These are phyloP conservation scores for Penicillium chermesinum DNA, from an alignment of 495 filamentous ascomycete species.

Conservation along the genomic window DNA sequence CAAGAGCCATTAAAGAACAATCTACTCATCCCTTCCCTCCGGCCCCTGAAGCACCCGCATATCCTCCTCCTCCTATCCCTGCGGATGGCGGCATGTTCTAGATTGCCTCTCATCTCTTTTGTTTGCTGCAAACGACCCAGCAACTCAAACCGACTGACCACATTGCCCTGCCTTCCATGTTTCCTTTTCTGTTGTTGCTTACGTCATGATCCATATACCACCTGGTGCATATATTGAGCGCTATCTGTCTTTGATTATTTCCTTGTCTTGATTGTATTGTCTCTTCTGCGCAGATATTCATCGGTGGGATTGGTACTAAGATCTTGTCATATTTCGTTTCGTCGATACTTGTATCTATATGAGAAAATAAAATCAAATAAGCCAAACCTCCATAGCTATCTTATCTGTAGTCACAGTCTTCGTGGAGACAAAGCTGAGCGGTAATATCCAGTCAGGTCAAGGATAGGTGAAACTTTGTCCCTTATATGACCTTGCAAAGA, in stretches of 20 bases:
- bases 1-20: conserved; percentile 38
- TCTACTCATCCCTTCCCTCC: conserved; percentile 14
- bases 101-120: conserved; percentile 1
- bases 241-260: conserved; percentile 12
- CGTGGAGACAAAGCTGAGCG: too few species aligned
- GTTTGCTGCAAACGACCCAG: too few species aligned
- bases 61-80: conserved; percentile 35
- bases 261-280: conserved; percentile 10
- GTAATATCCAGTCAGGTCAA: too few species aligned
- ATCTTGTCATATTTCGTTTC: not conserved
- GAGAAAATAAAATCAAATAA: not conserved
- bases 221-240: conserved; percentile 24
- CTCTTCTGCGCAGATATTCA: conserved; percentile 4
- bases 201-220: conserved; percentile 25
- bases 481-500: too few species aligned
- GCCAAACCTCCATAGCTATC: not conserved
- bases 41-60: conserved; percentile 33
- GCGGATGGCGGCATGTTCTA: conserved; percentile 46
- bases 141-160: not conserved
- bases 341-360: not conserved
- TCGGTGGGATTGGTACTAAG: not conserved
- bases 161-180: conserved; percentile 4
- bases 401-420: not conserved
- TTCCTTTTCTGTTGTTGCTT: conserved; percentile 23
- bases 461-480: too few species aligned